A percentile compares a stretch with the other conserved stretches of the same genome.
These are phyloP conservation scores for Falciphora oryzae DNA, from an alignment of 2,329 filamentous ascomycete species.

Conservation along the genomic window DNA sequence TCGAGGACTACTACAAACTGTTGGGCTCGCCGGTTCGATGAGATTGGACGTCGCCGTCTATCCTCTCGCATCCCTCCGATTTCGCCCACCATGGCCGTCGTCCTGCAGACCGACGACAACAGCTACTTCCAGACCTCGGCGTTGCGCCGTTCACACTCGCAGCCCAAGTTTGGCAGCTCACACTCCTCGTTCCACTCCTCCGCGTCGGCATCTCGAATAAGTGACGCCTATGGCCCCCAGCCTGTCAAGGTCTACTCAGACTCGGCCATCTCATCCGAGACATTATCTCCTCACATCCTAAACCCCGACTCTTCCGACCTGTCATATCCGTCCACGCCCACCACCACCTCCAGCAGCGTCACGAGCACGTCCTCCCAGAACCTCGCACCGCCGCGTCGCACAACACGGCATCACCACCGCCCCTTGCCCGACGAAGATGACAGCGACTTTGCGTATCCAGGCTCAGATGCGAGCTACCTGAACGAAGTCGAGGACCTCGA, in stretches of 20 bases:
- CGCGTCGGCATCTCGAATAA: slow-evolving; percentile 39
- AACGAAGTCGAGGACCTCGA: slow-evolving; percentile 43
- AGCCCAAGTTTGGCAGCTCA: slow-evolving; percentile 47
- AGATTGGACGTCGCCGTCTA: slow-evolving; percentile 21
- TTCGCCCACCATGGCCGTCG: slow-evolving; percentile 44
- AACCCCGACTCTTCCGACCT: slow-evolving; percentile 46
- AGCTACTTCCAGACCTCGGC: slow-evolving; percentile 48
- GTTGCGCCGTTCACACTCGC: slow-evolving; percentile 55
- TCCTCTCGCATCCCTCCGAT: neutral
- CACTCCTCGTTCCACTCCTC: slow-evolving; percentile 38
- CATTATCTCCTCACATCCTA: slow-evolving; percentile 50
- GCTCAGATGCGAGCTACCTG: slow-evolving; percentile 22
- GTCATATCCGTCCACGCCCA: slow-evolving; percentile 60
- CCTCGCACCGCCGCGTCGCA: slow-evolving; percentile 18
- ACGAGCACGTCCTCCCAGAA: slow-evolving; percentile 37
- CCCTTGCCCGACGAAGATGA: neutral
- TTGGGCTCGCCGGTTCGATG: slow-evolving; percentile 10
- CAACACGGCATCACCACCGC: neutral
- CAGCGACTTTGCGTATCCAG: neutral
- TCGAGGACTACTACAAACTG: slow-evolving; percentile 12
- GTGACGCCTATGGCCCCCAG: slow-evolving; percentile 35
- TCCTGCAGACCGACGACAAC: slow-evolving; percentile 51
- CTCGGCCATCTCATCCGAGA: slow-evolving; percentile 45
- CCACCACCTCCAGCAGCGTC: slow-evolving; percentile 47
- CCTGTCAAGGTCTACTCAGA: slow-evolving; percentile 37